Conservation (phyloP, 495 filamentous ascomycete species). For the Podospora australis region DNA sequence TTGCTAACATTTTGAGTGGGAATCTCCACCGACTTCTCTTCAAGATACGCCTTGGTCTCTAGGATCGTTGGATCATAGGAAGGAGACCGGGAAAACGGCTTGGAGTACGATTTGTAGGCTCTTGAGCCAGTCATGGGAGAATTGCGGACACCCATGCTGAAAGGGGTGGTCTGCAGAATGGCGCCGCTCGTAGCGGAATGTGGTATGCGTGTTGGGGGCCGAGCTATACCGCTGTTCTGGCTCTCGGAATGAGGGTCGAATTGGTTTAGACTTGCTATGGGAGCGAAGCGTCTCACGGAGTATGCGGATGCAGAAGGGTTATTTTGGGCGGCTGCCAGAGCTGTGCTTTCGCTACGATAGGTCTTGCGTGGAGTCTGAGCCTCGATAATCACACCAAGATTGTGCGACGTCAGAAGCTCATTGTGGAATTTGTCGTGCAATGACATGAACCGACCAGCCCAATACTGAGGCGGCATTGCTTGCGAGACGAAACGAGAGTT, state of each 20-base stretch:
- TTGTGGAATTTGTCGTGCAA: constrained; percentile 48
- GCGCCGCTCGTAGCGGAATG: constrained; percentile 24
- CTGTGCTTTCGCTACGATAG: constrained; percentile 6
- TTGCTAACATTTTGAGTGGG: background rate
- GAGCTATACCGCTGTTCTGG: no score
- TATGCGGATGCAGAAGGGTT: constrained; percentile 19
- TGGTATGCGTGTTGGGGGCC: constrained; percentile 11
- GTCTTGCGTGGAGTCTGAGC: constrained; percentile 21
- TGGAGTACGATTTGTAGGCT: background rate
- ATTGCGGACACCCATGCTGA: background rate
- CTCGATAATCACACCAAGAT: constrained; percentile 22
- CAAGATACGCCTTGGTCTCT: no score
- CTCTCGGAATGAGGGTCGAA: background rate
- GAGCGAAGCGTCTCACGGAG: constrained; percentile 4
- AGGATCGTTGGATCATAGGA: background rate
- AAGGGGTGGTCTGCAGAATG: constrained; percentile 15
- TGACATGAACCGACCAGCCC: constrained; percentile 51
- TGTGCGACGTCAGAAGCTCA: constrained; percentile 32
- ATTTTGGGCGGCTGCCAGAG: constrained; percentile 15
- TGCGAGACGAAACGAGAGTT: constrained; percentile 20
- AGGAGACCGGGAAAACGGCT: background rate
- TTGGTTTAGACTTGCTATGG: background rate
- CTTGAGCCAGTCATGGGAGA: background rate
- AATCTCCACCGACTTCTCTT: background rate
- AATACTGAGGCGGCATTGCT: constrained; percentile 37